Base-by-base conservation (phyloP, 805 yeast genomes). In the Lipomyces spencermartinsiae region DNA sequence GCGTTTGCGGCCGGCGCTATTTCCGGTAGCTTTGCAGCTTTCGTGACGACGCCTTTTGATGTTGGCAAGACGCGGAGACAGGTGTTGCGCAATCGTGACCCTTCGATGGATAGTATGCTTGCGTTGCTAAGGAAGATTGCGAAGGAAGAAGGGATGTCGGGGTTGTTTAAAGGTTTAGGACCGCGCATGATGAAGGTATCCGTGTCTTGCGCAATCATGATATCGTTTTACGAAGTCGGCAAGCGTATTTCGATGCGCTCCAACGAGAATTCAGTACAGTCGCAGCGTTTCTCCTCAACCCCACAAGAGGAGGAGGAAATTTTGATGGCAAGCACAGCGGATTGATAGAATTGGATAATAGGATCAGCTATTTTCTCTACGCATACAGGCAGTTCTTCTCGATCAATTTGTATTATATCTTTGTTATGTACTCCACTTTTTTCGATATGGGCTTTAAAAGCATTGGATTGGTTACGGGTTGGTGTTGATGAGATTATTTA, bases 201-300 rank as follows among this genome's bases (percentile, higher is more conserved):
- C 0, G 98, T 99, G 10, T 89, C 97, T 16, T 95, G 99, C 83
- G 99, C 99, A 1, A 94, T 95, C 51, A 95, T 95, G 99, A 93
- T 95, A 58, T 92, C 98, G 12, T 89, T 95, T 53, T 95, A 95
- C 77, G 99, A 95, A 77, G 82, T 93, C 57, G 90, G 96, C 34
- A 95, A 95, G 78, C 86, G 86, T 65, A 76, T 87, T n/a, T 77
- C 72, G 7, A 25, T 61, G 58, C 58, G 60, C 8, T 56, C 70
- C 35, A 57, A 60, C 35, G 62, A 34, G 16, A 29, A 39, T 35
- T 53, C 29, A 4, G 9, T 46, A 34, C 35, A 59, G 22, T 35
- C 63, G 25, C 29, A 31, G 19, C 9, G 19, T 6, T 19, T 29
- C 25, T 31, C 34, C n/a, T n/a, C n/a, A n/a, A n/a, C 14, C 57